phyloP scores from a whole-genome alignment of 2,329 filamentous ascomycete genomes.

The Alternaria gansuensis region DNA sequence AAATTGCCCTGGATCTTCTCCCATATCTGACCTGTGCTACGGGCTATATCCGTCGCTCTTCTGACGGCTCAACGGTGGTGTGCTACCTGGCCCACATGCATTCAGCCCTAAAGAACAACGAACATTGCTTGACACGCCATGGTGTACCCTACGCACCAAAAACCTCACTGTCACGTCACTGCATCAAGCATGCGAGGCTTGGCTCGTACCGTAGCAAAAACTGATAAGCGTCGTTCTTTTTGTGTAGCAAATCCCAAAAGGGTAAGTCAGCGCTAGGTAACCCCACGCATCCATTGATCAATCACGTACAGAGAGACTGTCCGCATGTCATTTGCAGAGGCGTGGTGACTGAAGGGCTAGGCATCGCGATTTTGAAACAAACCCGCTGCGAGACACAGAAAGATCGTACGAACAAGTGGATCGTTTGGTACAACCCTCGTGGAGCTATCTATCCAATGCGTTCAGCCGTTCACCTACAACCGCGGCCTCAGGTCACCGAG shows the following conservation, averaged over 20 bases:
- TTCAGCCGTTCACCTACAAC: conserved; percentile 28
- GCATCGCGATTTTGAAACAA: conserved; percentile 19
- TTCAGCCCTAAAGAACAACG: conserved; percentile 16
- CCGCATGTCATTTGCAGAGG: conserved; percentile 22
- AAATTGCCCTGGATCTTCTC: conserved; percentile 2
- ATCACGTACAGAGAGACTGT: conserved; percentile 18
- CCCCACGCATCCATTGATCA: conserved; percentile 19
- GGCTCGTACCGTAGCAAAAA: conserved; percentile 10
- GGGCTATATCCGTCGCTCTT: conserved; percentile 4
- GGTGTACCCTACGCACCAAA: conserved; percentile 15
- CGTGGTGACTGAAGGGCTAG: conserved; percentile 23
- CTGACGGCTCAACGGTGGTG: conserved; percentile 14
- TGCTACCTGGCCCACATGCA: conserved; percentile 21
- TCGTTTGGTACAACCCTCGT: conserved; percentile 28
- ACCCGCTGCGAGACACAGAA: conserved; percentile 22
- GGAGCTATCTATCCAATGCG: conserved; percentile 35
- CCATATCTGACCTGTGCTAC: conserved; percentile 13
- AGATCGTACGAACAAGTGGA: conserved; percentile 17
- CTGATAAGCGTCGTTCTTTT: conserved; percentile 29
- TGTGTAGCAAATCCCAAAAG: conserved; percentile 25
- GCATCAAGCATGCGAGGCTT: conserved; percentile 24
- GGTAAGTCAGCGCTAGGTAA: conserved; percentile 36
- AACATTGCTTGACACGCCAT: conserved; percentile 17
- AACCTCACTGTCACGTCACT: conserved; percentile 14
- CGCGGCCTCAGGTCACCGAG: conserved; percentile 30